A percentile compares a stretch with the other conserved stretches of the same genome.
phyloP scores from a whole-genome alignment of 2,329 filamentous ascomycete genomes.

The Ascochyta viciae-villosae region DNA sequence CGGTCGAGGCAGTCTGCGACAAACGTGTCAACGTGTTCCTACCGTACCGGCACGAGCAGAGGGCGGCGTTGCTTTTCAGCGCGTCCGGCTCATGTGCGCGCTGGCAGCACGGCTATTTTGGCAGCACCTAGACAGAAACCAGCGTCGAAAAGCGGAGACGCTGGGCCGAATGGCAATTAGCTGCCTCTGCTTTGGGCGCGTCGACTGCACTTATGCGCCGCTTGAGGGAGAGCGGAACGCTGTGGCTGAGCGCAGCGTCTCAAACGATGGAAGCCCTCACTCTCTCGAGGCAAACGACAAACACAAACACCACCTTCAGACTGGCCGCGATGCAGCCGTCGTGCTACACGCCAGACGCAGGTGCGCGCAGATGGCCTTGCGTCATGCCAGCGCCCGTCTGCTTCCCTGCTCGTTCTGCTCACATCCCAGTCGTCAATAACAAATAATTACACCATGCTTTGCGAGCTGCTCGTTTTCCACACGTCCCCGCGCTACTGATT shows the following conservation, averaged over 20 bases:
- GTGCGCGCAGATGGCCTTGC: slow-evolving; percentile 12
- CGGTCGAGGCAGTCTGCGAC: slow-evolving; percentile 4
- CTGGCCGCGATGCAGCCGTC: slow-evolving; percentile 4
- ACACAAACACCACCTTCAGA: background rate
- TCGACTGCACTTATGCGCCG: slow-evolving; percentile 12
- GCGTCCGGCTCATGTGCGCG: background rate
- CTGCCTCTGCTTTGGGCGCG: slow-evolving; percentile 21
- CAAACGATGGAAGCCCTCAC: background rate
- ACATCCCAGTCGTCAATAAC: slow-evolving; percentile 1
- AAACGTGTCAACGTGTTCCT: background rate
- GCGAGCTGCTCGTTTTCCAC: slow-evolving; percentile 13
- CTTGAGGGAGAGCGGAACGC: slow-evolving; percentile 16
- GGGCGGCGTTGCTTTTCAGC: slow-evolving; percentile 18
- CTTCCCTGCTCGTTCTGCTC: slow-evolving; percentile 9
- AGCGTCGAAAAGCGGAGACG: slow-evolving; percentile 12
- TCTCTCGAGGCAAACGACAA: background rate
- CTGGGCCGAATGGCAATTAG: slow-evolving; percentile 18
- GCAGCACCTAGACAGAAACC: slow-evolving; percentile 25
- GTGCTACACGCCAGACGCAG: slow-evolving; percentile 17
- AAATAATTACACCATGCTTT: slow-evolving; percentile 8
- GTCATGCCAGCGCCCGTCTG: slow-evolving; percentile 13
- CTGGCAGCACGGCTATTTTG: slow-evolving; percentile 10
- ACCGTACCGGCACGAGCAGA: background rate
- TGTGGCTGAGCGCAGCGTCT: slow-evolving; percentile 14
- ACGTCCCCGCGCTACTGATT: slow-evolving; percentile 7